Evolutionary conservation across 345 rosid species (phyloP).

Genomic region (Eucalyptus microcorys): DNA sequence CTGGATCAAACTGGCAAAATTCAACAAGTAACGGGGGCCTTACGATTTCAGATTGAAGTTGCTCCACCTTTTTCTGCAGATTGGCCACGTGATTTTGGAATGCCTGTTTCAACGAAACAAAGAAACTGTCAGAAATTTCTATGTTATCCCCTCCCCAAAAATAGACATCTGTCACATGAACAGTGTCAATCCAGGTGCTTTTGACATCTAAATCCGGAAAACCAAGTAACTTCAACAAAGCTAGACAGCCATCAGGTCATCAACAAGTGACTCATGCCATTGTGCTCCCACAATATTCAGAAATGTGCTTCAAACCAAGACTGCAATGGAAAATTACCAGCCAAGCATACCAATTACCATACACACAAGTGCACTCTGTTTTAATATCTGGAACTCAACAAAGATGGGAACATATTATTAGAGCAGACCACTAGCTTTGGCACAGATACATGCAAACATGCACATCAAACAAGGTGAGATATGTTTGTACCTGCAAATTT

Average conservation of each 20-base stretch:
- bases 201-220: background rate
- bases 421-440: background rate
- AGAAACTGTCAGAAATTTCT: background rate
- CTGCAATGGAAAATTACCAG: background rate
- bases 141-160: background rate
- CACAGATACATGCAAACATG: background rate
- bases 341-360: background rate
- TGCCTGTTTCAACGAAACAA: slow-evolving; percentile 44
- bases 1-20: background rate
- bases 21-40: slow-evolving; percentile 1
- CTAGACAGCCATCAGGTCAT: background rate
- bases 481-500: background rate
- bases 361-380: background rate
- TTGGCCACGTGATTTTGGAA: slow-evolving; percentile 43
- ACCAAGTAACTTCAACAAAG: background rate
- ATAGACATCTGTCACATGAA: background rate
- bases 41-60: slow-evolving; percentile 75
- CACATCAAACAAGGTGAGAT: background rate
- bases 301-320: background rate
- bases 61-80: slow-evolving; percentile 47
- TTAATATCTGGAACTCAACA: background rate
- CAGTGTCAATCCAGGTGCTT: background rate
- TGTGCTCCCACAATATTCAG: background rate
- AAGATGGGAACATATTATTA: background rate
- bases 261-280: background rate